Base-by-base conservation (phyloP, 2,329 filamentous ascomycete genomes). In the Trichoderma semiorbis region DNA sequence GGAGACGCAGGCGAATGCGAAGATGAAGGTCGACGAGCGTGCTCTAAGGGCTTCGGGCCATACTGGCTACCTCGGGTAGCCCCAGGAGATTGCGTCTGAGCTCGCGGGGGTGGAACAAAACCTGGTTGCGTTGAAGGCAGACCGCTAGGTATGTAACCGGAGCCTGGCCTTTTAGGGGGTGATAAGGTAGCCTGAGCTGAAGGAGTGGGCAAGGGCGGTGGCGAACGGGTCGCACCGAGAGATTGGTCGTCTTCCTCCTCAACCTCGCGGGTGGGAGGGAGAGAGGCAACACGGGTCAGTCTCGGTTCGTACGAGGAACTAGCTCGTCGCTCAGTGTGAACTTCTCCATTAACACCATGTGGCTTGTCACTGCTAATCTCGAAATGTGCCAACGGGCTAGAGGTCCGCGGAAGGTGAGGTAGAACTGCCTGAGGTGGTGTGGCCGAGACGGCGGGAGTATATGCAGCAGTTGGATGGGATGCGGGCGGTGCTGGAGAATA, bases 321-420 rank as follows among this genome's bases (percentile, higher is more conserved):
- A 69, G 81, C 82, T 64, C 86, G 85, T 57, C 87, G 83, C 71
- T 87, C 84, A n/a, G 81, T 75, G 47, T 82, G 77, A n/a, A 78
- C 74, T n/a, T 88, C 86, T 7, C 79, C 80, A 70, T 83, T 82
- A 7, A 32, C 63, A 32, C 58, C 64, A 73, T 79, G 78, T 8
- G 80, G 72, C 60, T 81, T 81, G 36, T 84, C 83, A 68, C 83
- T 82, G 8, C 83, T 84, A 12, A 85, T 83, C 77, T 91, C 89
- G 72, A 90, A 91, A 75, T 91, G 88, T 7, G 89, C 89, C 72
- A 91, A 79, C 0, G 90, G 90, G 74, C 90, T 92, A 2, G 89
- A 91, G 2, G 90, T 91, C 74, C 90, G 84, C 10, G 90, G 89
- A 73, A 89, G 85, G 76, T 91, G 88, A 61, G 88, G 82, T 53